These are phyloP conservation scores for Sabuloglossum arenarium DNA, from an alignment of 495 filamentous ascomycete species.

Conservation along the genomic window DNA sequence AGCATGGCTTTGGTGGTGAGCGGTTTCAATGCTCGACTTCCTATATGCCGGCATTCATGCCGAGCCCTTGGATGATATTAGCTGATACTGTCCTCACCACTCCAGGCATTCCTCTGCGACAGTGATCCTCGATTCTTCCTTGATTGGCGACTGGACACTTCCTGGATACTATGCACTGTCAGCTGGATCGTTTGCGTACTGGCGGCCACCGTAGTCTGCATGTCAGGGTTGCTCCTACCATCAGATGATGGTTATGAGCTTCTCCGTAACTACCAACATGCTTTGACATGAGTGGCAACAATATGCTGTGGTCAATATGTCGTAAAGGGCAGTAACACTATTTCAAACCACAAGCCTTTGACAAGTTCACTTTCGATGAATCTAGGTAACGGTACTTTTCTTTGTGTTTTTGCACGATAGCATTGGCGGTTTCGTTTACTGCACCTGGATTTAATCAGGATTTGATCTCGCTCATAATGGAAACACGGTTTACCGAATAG, in stretches of 20 bases:
- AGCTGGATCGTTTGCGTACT: slow-evolving; percentile 48
- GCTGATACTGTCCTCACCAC: not conserved
- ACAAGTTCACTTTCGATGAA: not conserved
- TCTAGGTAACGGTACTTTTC: not conserved
- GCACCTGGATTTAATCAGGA: not conserved
- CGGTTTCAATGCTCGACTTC: slow-evolving; percentile 6
- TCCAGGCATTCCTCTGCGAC: slow-evolving; percentile 62
- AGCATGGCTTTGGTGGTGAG: slow-evolving; percentile 64
- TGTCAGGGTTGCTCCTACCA: slow-evolving; percentile 45
- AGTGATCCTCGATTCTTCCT: slow-evolving; percentile 69
- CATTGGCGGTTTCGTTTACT: not conserved
- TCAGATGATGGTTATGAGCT: slow-evolving; percentile 74
- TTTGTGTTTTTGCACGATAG: not conserved
- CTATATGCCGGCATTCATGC: not conserved
- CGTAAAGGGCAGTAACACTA: not conserved
- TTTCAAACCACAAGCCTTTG: not conserved
- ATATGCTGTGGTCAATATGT: not conserved
- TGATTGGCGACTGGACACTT: slow-evolving; percentile 63
- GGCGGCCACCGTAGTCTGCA: slow-evolving; percentile 35
- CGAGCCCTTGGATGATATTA: not conserved
- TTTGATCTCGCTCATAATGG: not conserved
- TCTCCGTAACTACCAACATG: slow-evolving; percentile 22
- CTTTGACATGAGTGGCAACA: not conserved
- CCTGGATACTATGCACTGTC: slow-evolving; percentile 55
- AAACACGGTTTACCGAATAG: too few species aligned